Conservation (phyloP, 2,329 filamentous ascomycete species). For the Cercospora sojina region DNA sequence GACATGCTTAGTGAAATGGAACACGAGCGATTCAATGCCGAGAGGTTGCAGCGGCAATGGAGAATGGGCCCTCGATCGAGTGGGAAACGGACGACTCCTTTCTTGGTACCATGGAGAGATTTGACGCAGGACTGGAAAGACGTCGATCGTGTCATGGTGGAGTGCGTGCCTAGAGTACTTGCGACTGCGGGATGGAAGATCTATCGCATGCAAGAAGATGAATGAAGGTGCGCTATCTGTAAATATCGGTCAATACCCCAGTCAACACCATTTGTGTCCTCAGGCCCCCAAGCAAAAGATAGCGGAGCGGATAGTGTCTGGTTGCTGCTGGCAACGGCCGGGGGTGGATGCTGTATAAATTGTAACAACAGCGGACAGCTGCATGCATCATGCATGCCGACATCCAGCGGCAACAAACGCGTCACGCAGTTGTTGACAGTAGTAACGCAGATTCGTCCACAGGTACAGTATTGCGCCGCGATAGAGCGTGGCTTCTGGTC, state of each 20-base stretch:
- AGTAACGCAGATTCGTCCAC: background rate
- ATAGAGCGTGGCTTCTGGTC: background rate
- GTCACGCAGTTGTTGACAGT: background rate
- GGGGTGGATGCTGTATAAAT: background rate
- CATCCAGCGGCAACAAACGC: background rate
- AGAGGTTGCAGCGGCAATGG: conserved; percentile 39
- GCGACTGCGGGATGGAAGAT: conserved; percentile 37
- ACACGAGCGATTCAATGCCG: conserved; percentile 40
- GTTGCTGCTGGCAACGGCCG: background rate
- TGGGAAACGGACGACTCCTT: conserved; percentile 38
- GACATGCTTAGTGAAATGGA: conserved; percentile 39
- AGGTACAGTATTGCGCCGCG: background rate
- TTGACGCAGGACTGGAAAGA: conserved; percentile 39
- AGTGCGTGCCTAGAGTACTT: conserved; percentile 37
- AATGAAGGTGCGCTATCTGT: conserved; percentile 1
- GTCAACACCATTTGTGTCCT: background rate
- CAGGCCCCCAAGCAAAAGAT: background rate
- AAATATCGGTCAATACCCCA: background rate
- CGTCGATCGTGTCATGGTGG: conserved; percentile 41
- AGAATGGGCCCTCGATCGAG: conserved; percentile 36
- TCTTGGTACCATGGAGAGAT: conserved; percentile 39
- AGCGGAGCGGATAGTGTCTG: background rate
- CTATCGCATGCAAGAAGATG: conserved; percentile 35
- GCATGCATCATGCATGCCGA: background rate
- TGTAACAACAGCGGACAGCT: background rate